Evolutionary conservation across 345 rosid genomes (phyloP), one percentile per base, ranked within the genome.

Genomic region (Hevea brasiliensis): DNA sequence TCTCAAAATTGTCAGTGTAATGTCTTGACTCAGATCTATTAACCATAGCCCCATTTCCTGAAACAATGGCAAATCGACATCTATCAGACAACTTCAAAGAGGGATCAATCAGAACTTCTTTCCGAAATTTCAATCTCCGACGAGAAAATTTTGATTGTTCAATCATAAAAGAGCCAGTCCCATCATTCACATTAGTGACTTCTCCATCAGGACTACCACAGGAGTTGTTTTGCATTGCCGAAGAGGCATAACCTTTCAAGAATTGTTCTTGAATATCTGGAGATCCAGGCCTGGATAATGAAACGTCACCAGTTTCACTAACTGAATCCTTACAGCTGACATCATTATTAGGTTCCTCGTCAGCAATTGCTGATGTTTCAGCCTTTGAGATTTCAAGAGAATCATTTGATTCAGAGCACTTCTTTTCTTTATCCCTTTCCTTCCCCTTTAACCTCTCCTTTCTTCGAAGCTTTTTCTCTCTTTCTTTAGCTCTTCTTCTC

Each of bases 401-500:
- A 50, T 71, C 78, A 55, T 73, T 81, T 57, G 74, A 72, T 72
- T 79, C 84, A 15, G 77, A 77, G 74, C 76, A 51, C 73, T 81
- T 85, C 70, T 78, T 84, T 65, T 86, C 92, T 74, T 84, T 89
- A 76, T 86, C 95, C 74, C 83, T 87, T 80, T 91, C 99, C 82
- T 92, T 95, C 64, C 85, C 98, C 78, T 89, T 94, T 77, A 94
- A 72, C 72, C 94, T 91, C 88, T 95, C 98, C 84, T 91, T 95
- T 84, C 97, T 91, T 57, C 99, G 82, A 60, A 87, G 89, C 79
- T 95, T 95, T 81, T 92, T 95, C 85, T 89, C 97, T 75, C 89
- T 86, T 78, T 94, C 98, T 83, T 90, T 94, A 56, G 85, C 80
- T 86, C 89, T 89, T 85, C 86, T 90, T 82, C 95, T 84, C 83